Base-by-base conservation (phyloP, 2,329 filamentous ascomycete genomes). In the Cryphonectria japonica region DNA sequence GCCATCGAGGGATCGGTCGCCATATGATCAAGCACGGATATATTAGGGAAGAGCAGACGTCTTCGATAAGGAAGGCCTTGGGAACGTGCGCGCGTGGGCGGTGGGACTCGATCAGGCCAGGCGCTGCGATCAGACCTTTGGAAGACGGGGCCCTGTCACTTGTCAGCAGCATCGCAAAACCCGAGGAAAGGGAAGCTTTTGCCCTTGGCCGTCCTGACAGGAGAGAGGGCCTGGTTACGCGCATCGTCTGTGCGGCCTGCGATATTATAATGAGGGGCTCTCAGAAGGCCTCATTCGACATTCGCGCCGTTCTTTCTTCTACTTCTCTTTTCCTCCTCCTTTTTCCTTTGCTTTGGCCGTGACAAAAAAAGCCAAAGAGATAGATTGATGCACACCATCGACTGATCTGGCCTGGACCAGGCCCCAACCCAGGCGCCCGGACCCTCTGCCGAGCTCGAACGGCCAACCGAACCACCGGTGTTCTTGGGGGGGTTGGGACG, bases 191-290 rank as follows among this genome's bases (percentile, higher is more conserved):
- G 54, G 54, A 59, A 32, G 19, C 29, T 19, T 32, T 19, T 32
- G 46, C 46, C 37, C 37, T 39, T n/a, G 19, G 46, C 4, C 19
- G 46, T n/a, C 8, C 29, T 59, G 54, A 13, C 54, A 50, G 46
- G 46, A 50, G 46, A n/a, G 16, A 14, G 29, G 7, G 11, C 52
- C 11, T 29, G 57, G 7, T 60, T 9, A n/a, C 14, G 14, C 57
- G 32, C 34, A 61, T 39, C 34, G 59, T 61, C 59, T 61, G 59
- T 61, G 59, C 59, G 59, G 34, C 22, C 19, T 50, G 46, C 7
- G 22, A 50, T 50, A 3, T 50, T 50, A 11, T n/a, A 11, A 19
- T 46, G 3, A 19, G 5, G 16, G 43, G 43, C 2, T 22, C 19
- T 22, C 3, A 22, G 43, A 46, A 22, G 22, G 16, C 16, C 16